Base-by-base conservation (phyloP, 768 basidiomycete species). In the Dioszegia aurantiaca region DNA sequence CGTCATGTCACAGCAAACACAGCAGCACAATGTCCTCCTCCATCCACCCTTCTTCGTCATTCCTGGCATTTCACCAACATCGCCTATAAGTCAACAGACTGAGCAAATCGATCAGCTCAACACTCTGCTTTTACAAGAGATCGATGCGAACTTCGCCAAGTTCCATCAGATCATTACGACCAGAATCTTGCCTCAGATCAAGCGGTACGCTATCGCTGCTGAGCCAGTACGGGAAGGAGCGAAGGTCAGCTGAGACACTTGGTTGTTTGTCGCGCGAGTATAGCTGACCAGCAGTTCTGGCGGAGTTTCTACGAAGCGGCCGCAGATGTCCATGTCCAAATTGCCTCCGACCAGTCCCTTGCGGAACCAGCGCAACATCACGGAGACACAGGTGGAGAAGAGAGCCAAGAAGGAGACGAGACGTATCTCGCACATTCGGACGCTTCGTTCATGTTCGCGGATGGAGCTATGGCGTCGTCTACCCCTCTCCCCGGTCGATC, bases 101-200 rank as follows among this genome's bases (percentile, higher is more conserved):
- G 90, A 94, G 69, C 89, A 93, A 77, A 90, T 95, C 58, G 93
- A 98, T 77, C 93, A 95, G 73, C 81, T 93, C 69, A 93, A 94
- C 61, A 92, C 93, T 9, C 82, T 92, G 52, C 87, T 91, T 64
- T 80, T 98, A 11, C 92, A 93, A 83, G 90, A 90, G 73, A 87
- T 93, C 67, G 94, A 98, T 73, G 89, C 89, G 56, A 91, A 91
- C 73, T 92, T 98, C 72, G 86, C 91, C 0, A 87, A 83, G 70
- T 88, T 93, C 59, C 91, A 97, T 70, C 83, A 89, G 69, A 78
- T 89, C 17, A 82, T 98, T 68, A 85, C 89, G 4, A 87, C 82
- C 58, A 84, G 83, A 68, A 77, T 99, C 40, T 74, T 98, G 45
- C 94, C 94, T 4, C 85, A 89, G 4, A 86, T 99, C 58, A 94